Percentiles rank a stretch among this genome's conserved stretches.
Conservation (phyloP, 306 rosid species). For the Senna siamea region DNA sequence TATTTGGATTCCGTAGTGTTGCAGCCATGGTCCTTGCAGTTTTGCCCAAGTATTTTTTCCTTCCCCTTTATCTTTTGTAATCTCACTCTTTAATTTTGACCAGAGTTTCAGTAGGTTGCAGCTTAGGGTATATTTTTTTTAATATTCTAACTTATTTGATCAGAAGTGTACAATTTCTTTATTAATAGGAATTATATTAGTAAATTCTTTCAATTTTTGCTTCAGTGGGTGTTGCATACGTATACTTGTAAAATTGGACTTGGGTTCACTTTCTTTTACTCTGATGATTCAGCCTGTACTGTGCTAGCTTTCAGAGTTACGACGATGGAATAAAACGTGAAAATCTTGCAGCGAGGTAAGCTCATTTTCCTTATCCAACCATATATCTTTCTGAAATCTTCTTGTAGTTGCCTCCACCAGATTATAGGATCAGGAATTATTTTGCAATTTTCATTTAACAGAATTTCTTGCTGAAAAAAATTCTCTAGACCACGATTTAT, state of each 20-base stretch:
- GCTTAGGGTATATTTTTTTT: conserved; percentile 38
- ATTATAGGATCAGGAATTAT: neutral
- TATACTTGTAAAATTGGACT: conserved; percentile 7
- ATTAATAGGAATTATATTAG: conserved; percentile 48
- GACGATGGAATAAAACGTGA: neutral
- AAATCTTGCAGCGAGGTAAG: neutral
- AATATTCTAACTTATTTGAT: conserved; percentile 5
- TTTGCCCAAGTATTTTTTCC: conserved; percentile 47
- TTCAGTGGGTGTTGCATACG: conserved; percentile 16
- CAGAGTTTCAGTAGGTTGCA: conserved; percentile 28
- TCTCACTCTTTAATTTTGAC: conserved; percentile 29
- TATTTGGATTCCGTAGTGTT: conserved; percentile 34
- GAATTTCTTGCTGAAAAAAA: too few species aligned
- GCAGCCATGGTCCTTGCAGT: conserved; percentile 54
- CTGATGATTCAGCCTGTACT: neutral
- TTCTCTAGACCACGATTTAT: too few species aligned
- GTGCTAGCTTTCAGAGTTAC: neutral
- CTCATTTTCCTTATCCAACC: too few species aligned
- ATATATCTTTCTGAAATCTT: too few species aligned
- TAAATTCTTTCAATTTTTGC: conserved; percentile 47
- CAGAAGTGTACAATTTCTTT: conserved; percentile 44
- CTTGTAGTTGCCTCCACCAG: neutral
- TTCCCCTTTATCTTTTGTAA: conserved; percentile 33
- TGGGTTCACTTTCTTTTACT: too few species aligned
- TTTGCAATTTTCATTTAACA: too few species aligned